Evolutionary conservation across 176 grass and related monocot genomes (phyloP).

Genomic region (Saccharum officinarum): DNA sequence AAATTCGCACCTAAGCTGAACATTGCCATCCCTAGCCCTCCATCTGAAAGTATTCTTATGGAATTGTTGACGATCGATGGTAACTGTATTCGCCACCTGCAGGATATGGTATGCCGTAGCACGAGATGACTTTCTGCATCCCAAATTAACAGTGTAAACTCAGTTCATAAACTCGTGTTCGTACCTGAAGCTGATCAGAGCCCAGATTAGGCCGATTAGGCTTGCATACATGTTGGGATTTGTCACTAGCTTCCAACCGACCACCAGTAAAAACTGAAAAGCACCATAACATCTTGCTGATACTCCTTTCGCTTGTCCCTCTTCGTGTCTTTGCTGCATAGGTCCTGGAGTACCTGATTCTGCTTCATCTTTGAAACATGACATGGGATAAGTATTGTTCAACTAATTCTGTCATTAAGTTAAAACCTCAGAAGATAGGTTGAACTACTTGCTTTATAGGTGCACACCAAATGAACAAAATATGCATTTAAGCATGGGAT

Average conservation of each 20-base stretch:
- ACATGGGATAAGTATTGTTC: conserved; percentile 10
- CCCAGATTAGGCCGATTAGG: conserved; percentile 67
- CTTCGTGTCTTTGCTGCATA: conserved; percentile 45
- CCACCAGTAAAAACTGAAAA: conserved; percentile 50
- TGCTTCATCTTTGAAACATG: conserved; percentile 44
- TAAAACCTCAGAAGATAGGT: conserved; percentile 14
- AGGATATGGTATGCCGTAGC: conserved; percentile 18
- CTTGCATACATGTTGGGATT: conserved; percentile 89
- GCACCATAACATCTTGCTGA: conserved; percentile 48
- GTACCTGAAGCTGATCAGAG: conserved; percentile 87
- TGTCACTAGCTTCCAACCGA: conserved; percentile 60
- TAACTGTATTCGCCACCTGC: conserved; percentile 68
- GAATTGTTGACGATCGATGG: conserved; percentile 61
- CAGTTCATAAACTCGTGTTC: conserved; percentile 8
- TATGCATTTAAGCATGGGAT: background rate
- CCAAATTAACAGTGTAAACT: conserved; percentile 8
- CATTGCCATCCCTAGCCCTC: conserved; percentile 97
- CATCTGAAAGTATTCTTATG: conserved; percentile 84
- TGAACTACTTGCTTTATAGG: background rate
- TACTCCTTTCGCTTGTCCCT: conserved; percentile 50
- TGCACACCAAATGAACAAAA: background rate
- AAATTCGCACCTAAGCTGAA: conserved; percentile 75
- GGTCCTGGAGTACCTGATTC: conserved; percentile 40
- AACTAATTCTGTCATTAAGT: conserved; percentile 2
- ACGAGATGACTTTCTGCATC: conserved; percentile 9